Conservation (phyloP, 2,329 filamentous ascomycete species). For the Mycosphaerelloides madeirae region DNA sequence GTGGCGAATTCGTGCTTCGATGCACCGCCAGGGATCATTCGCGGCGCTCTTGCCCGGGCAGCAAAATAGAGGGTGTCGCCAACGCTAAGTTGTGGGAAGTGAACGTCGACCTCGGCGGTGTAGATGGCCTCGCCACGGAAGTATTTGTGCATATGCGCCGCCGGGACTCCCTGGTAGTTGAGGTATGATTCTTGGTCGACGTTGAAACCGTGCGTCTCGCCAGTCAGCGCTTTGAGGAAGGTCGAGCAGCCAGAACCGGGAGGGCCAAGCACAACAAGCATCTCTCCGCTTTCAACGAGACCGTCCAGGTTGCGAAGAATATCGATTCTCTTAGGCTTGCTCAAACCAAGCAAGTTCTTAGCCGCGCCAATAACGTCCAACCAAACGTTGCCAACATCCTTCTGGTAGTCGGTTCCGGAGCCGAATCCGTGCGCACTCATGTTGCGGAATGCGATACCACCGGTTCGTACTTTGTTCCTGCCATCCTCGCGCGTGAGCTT, state of each 20-base stretch:
- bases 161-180: conserved; percentile 74
- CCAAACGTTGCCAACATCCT: conserved; percentile 46
- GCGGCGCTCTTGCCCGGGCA: conserved; percentile 63
- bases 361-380: conserved; percentile 37
- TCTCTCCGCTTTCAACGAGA: conserved; percentile 65
- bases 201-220: conserved; percentile 75
- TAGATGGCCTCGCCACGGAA: conserved; percentile 85
- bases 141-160: conserved; percentile 69
- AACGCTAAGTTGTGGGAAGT: conserved; percentile 72
- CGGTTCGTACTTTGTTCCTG: conserved; percentile 39
- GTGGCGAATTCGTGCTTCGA: conserved; percentile 52
- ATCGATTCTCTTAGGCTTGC: conserved; percentile 42
- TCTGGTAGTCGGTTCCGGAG: conserved; percentile 48
- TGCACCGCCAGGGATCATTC: conserved; percentile 56
- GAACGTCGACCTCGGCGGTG: conserved; percentile 76
- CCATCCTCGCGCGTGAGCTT: conserved; percentile 42
- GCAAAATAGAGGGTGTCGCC: conserved; percentile 77
- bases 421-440: conserved; percentile 49
- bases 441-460: conserved; percentile 44
- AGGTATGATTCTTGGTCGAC: conserved; percentile 67
- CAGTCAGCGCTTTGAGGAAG: conserved; percentile 76
- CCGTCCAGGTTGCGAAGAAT: conserved; percentile 66
- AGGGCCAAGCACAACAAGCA: conserved; percentile 70
- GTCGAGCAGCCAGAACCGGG: conserved; percentile 71
- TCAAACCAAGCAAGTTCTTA: conserved; percentile 32